Base-by-base conservation (phyloP, 2,329 filamentous ascomycete species). In the Penicillium sp. region DNA sequence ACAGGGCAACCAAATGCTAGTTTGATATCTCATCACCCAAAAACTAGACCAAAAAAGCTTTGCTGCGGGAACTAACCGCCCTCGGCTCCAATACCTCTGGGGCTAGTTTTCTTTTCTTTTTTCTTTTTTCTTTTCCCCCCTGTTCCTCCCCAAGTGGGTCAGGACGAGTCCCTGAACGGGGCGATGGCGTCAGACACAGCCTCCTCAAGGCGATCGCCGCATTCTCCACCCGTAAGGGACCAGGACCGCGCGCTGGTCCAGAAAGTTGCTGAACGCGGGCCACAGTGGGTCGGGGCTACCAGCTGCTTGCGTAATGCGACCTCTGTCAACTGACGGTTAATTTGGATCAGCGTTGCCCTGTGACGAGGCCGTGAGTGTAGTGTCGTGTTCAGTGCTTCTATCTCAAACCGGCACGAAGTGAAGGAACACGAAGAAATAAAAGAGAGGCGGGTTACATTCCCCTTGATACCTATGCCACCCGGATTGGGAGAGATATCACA, bases 151-250 rank as follows among this genome's bases (percentile, higher is more conserved):
- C n/a, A 45, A 43, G 49, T 45, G 50, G 50, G 23, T 39, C 50
- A 37, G 2, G 19, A 25, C 31, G 2, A 27, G 48, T 50, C 48
- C 35, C 35, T 50, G 50, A 52, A 45, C n/a, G 39, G 50, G 50
- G 37, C 35, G 54, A 70, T 71, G 68, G 70, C 69, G 67, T 65
- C 57, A 69, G 62, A 62, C 54, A 64, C 61, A 63, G 62, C 64
- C 62, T 63, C 63, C 31, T 29, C 54, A 56, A 42, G 48, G 42
- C 63, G 72, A 74, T 74, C 71, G 72, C 65, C 70, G 68, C 68
- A 70, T 71, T 70, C 71, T 60, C 72, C 72, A 74, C 72, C 61
- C 54, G 65, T 65, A 72, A 72, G 70, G 72, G 71, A 73, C 71
- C 67, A 62, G 63, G 55, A 62, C 62, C 55, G 55, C 64, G 63